Conservation (phyloP, 257 asterid species). For the Capsicum pubescens region DNA sequence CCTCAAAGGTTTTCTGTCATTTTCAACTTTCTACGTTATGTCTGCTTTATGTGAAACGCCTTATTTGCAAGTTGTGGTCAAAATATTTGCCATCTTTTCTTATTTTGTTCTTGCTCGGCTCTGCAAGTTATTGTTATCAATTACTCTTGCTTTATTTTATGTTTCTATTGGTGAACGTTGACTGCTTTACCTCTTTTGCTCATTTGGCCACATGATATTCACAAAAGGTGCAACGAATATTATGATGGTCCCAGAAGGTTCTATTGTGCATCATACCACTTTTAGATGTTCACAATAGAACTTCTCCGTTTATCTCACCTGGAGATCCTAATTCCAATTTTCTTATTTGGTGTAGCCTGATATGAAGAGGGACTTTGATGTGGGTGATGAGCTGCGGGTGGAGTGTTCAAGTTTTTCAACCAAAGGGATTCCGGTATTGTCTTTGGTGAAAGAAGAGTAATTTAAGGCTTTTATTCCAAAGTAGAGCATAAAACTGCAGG, state of each 20-base stretch:
- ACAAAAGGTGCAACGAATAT: neutral
- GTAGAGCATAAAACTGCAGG: conserved; percentile 24
- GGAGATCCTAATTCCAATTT: neutral
- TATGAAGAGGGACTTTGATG: conserved; percentile 50
- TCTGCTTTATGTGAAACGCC: conserved; percentile 7
- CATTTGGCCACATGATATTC: neutral
- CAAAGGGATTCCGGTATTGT: conserved; percentile 88
- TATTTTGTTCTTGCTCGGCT: neutral
- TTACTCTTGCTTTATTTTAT: neutral
- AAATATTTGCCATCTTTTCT: conserved; percentile 3
- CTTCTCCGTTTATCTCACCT: neutral
- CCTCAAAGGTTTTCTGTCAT: neutral
- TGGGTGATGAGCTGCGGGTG: conserved; percentile 74
- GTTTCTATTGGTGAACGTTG: neutral
- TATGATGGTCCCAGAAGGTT: conserved; percentile 10
- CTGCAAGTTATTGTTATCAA: neutral
- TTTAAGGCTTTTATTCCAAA: neutral
- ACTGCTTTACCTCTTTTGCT: neutral
- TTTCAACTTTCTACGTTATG: neutral
- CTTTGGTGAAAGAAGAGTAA: conserved; percentile 52
- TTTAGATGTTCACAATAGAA: neutral
- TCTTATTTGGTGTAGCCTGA: conserved; percentile 52
- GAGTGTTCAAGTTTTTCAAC: conserved; percentile 78
- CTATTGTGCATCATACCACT: neutral
- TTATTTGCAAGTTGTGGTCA: neutral